Evolutionary conservation across 2,329 filamentous ascomycete species (phyloP).

Genomic region (Tolypocladium sp.): DNA sequence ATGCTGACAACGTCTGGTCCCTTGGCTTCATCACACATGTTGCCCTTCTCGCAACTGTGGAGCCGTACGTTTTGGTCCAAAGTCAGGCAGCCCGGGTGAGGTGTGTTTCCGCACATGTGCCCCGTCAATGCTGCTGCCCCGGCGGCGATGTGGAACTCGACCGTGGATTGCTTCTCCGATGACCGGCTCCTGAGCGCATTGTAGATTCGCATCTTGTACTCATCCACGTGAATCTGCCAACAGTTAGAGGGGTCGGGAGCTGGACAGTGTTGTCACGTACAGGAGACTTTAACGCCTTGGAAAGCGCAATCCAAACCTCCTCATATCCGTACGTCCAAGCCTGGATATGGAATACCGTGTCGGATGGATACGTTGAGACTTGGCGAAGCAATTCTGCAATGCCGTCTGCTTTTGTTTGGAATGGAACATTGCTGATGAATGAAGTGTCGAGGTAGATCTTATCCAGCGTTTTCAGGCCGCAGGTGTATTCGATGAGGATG

Average conservation of each 20-base stretch:
- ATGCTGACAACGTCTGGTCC: slow-evolving; percentile 59
- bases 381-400: slow-evolving; percentile 64
- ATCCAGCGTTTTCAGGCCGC: slow-evolving; percentile 58
- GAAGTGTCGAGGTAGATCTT: slow-evolving; percentile 88
- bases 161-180: slow-evolving; percentile 26
- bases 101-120: slow-evolving; percentile 64
- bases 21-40: slow-evolving; percentile 42
- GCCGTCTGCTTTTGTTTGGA: slow-evolving; percentile 63
- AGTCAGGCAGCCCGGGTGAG: slow-evolving; percentile 64
- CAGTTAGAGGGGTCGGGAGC: slow-evolving; percentile 4
- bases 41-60: slow-evolving; percentile 78
- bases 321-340: slow-evolving; percentile 90
- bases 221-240: slow-evolving; percentile 65
- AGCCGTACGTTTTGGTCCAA: slow-evolving; percentile 52
- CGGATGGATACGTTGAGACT: slow-evolving; percentile 55
- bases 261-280: slow-evolving; percentile 24
- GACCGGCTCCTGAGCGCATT: slow-evolving; percentile 44
- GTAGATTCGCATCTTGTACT: slow-evolving; percentile 71
- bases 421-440: slow-evolving; percentile 40
- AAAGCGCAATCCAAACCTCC: slow-evolving; percentile 79
- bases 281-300: slow-evolving; percentile 56
- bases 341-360: slow-evolving; percentile 76
- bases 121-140: slow-evolving; percentile 64
- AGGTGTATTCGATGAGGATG: slow-evolving; percentile 62
- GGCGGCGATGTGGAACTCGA: slow-evolving; percentile 33